Base-by-base conservation (phyloP, 1,139 yeast genomes). In the Pichia sp. region DNA sequence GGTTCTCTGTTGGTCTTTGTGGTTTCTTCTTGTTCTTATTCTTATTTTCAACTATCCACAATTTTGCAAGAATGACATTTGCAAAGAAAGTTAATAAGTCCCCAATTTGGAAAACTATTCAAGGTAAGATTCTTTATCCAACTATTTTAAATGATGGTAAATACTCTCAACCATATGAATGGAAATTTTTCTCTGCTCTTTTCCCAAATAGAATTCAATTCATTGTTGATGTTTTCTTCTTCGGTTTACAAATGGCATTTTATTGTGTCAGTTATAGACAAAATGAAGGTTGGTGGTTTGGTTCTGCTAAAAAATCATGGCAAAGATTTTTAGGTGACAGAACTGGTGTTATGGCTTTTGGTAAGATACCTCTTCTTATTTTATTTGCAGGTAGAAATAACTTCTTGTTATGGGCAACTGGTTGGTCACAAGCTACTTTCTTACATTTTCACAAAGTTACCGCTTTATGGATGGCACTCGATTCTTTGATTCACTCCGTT, bases 381-480 rank as follows among this genome's bases (percentile, higher is more conserved):
- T 47, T 72, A 12, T 70, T 79, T 62, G 84, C 79, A 0, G 83
- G 84, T 5, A 64, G 88, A 48, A 80, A 80, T 55, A 79, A 79
- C 54, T 58, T 79, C 39, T 57, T 80, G 31, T 69, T 74, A 46
- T 68, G 68, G 63, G 39, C 75, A 14, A 77, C 86, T 0, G 74
- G 81, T 23, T 74, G 84, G 77, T 71, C 77, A 35, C 74, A 69
- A 50, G 68, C 79, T 9, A 68, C 78, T 0, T 78, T 74, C 49
- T 69, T 75, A 15, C 66, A 74, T 12, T 71, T 69, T 48, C 86
- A 80, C 54, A 64, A 79, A 47, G 76, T 82, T 79, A 52, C 76
- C 4, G 74, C 82, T 2, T 59, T 83, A 41, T 55, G 70, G n/a
- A 59, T 71, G 45, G 60, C 74, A 30, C 26, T 56, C 8, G 49